Percentiles rank a stretch among this genome's conserved stretches.
Evolutionary conservation across 2,329 filamentous ascomycete genomes (phyloP).

Genomic region (Aureobasidium subglaciale): DNA sequence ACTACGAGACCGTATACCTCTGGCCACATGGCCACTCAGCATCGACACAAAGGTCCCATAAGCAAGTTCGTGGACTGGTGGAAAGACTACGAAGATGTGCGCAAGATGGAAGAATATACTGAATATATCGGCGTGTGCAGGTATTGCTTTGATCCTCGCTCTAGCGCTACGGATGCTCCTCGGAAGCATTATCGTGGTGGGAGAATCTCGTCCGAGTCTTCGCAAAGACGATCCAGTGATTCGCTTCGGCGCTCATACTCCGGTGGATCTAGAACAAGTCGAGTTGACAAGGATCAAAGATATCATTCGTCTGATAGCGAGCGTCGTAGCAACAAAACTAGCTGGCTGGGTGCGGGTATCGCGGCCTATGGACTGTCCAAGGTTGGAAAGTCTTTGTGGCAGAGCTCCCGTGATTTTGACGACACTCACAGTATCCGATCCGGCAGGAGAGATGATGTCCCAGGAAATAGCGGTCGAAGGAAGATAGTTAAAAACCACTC

Average conservation of each 20-base stretch:
- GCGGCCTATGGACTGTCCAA: conserved; percentile 47
- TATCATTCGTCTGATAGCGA: conserved; percentile 50
- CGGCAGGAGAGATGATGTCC: conserved; percentile 35
- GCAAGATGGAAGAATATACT: conserved; percentile 60
- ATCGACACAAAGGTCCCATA: conserved; percentile 51
- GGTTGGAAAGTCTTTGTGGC: conserved; percentile 48
- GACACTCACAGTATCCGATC: conserved; percentile 55
- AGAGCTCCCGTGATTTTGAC: conserved; percentile 47
- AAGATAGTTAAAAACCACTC: not conserved
- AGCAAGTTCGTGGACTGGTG: conserved; percentile 52
- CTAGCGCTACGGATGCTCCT: conserved; percentile 50
- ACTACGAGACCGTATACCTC: conserved; percentile 18
- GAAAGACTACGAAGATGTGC: conserved; percentile 58
- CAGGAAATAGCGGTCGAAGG: conserved; percentile 23
- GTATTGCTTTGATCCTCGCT: conserved; percentile 57
- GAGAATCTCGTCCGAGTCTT: conserved; percentile 38
- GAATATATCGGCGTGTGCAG: conserved; percentile 60
- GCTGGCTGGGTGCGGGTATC: conserved; percentile 47
- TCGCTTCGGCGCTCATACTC: conserved; percentile 22
- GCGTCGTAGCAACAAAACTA: conserved; percentile 32
- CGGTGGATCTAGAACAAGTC: conserved; percentile 24
- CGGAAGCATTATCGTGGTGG: conserved; percentile 51
- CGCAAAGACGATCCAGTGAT: conserved; percentile 28
- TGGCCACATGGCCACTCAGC: conserved; percentile 40
- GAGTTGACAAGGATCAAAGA: conserved; percentile 54